Evolutionary conservation across 495 filamentous ascomycete genomes (phyloP), one percentile per base, ranked within the genome.

Genomic region (Pseudomonodictys pantanalensis): DNA sequence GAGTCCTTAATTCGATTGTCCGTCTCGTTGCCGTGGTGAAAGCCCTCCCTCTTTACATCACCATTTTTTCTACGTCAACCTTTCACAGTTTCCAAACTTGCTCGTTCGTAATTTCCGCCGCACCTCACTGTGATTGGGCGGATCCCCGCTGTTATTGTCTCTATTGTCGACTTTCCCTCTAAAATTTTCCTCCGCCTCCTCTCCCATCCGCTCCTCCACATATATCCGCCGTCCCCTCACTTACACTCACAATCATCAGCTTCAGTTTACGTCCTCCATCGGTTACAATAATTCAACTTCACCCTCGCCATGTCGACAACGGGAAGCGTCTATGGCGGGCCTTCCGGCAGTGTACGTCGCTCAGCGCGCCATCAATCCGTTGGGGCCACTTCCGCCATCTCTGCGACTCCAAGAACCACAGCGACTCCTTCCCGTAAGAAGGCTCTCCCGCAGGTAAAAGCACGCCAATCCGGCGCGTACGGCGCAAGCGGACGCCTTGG

Each of bases 381-480:
- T n/a, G 24, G 42, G 15, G 59, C 59, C 10, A 18, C 47, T 11
- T 48, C 55, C 20, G 32, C 24, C 4, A 26, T 53, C 9, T 45
- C 25, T n/a, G 48, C 48, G 5, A 52, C 58, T 17, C 57, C 48
- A 18, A 15, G 22, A 12, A 7, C 44, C 25, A 47, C 47, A 3
- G 42, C 48, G 3, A 23, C 26, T 17, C 26, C 28, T 12, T n/a
- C 22, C 29, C 48, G 60, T 39, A 60, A 57, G 12, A 54, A 41
- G 38, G 38, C 11, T 29, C 47, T 12, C 51, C 64, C n/a, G 42
- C 56, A 57, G 28, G 47, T 59, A n/a, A 56, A 64, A 24, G 44
- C 49, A 2, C 51, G 44, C 6, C 35, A 57, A 17, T 64, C 60
- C 2, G 30, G 53, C 24, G 60, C 65, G 2, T 68, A 68, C 30